Evolutionary conservation across 2,329 filamentous ascomycete species (phyloP).

Genomic region (Cercospora sp.): DNA sequence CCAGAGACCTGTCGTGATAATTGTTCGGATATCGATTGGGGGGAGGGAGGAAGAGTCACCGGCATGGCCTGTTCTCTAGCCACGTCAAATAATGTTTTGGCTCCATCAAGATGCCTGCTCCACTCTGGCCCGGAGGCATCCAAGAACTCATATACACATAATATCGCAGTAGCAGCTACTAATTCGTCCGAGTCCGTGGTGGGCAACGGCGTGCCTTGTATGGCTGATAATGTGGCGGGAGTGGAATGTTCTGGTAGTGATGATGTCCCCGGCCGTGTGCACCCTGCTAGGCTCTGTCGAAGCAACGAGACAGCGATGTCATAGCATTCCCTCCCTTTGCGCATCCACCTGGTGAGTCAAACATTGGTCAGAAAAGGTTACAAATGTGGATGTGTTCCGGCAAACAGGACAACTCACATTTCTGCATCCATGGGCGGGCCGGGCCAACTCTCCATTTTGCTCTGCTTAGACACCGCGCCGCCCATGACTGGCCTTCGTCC

Average conservation of each 20-base stretch:
- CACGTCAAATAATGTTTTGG: constrained; percentile 62
- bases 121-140: constrained; percentile 64
- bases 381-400: not conserved
- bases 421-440: constrained; percentile 40
- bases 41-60: constrained; percentile 46
- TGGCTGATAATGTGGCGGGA: constrained; percentile 24
- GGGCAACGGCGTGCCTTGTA: constrained; percentile 33
- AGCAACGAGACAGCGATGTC: constrained; percentile 47
- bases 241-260: constrained; percentile 33
- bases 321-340: constrained; percentile 62
- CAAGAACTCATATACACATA: constrained; percentile 69
- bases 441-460: constrained; percentile 53
- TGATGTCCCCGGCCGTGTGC: constrained; percentile 29
- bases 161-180: constrained; percentile 64
- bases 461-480: constrained; percentile 41
- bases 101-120: constrained; percentile 65
- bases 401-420: constrained; percentile 12
- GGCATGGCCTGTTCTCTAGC: constrained; percentile 54
- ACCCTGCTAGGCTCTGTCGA: constrained; percentile 37
- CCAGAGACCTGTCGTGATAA: constrained; percentile 17
- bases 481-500: constrained; percentile 54
- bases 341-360: constrained; percentile 48
- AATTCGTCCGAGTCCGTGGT: constrained; percentile 59
- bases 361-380: not conserved
- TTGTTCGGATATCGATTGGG: constrained; percentile 32